Base-by-base conservation (phyloP, 306 rosid species). In the Quercus agrifolia region DNA sequence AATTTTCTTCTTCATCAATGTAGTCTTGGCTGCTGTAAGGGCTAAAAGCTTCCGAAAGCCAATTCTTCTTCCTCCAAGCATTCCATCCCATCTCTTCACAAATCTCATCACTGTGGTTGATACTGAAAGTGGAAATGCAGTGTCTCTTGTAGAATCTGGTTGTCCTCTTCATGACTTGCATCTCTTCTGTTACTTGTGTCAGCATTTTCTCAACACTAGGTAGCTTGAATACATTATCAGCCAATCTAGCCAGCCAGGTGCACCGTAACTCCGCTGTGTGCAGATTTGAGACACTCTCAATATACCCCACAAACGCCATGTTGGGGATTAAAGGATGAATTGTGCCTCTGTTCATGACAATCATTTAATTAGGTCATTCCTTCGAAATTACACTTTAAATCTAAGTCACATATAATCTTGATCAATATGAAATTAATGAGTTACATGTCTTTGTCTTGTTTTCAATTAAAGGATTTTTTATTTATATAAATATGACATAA, bases 61-160 rank as follows among this genome's bases (percentile, higher is more conserved):
- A 86, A 52, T 71, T 86, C 28, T 35, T 86, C 78, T 89, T 91
- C 89, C 96, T 84, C 90, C 88, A 84, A 27, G 88, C 78, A 8
- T 52, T 74, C 85, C 74, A 79, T 0, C 85, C 87, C 89, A 91
- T 89, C 59, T 91, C 93, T 58, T 79, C 78, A 63, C 89, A 91
- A 1, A 91, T 91, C 51, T 79, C 88, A 57, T 91, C 96, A 17
- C 82, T 87, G 78, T 89, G 93, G 73, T 91, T 86, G 74, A 91
- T 91, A 49, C 96, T 91, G 77, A 85, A 89, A 15, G 93, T 91
- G 23, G 96, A 91, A 85, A 89, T 91, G 82, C 89, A 91, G 41
- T 84, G 90, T 64, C 88, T 81, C 82, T 84, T 84, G 73, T 89
- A 89, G 52, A 89, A 91, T 46, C 90, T 64, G 2, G 91, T 87